These are phyloP conservation scores for Arabis hirsuta DNA, from an alignment of 345 rosid species.

Conservation along the genomic window DNA sequence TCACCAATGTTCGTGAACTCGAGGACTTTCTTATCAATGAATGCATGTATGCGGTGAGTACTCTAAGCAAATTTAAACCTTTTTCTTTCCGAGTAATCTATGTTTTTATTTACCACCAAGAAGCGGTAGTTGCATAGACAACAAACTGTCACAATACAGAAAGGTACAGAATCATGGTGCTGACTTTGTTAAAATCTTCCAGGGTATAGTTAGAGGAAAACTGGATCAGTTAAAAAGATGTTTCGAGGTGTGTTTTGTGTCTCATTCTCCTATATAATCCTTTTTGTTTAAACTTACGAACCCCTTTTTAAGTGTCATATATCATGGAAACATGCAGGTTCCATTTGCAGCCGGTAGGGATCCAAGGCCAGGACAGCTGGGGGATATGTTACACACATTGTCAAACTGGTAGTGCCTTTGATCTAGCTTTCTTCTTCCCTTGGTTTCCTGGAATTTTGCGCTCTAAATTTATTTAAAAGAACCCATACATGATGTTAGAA, in stretches of 20 bases:
- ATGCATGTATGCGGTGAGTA: constrained; percentile 92
- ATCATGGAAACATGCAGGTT: constrained; percentile 54
- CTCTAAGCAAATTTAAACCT: neutral
- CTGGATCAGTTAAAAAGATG: constrained; percentile 92
- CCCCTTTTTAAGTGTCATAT: neutral
- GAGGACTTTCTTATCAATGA: constrained; percentile 98
- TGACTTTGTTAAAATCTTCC: constrained; percentile 22
- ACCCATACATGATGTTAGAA: constrained; percentile 7
- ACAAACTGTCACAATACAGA: constrained; percentile 2
- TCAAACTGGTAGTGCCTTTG: constrained; percentile 70
- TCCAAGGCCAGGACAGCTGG: constrained; percentile 88
- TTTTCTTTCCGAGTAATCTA: constrained; percentile 1
- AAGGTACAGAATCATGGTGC: constrained; percentile 1
- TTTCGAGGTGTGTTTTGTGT: constrained; percentile 71
- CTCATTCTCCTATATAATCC: neutral
- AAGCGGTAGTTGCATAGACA: constrained; percentile 5
- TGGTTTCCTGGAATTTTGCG: neutral
- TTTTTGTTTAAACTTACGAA: neutral
- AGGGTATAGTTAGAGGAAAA: constrained; percentile 98
- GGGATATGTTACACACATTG: constrained; percentile 80
- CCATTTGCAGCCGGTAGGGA: constrained; percentile 98
- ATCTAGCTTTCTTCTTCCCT: constrained; percentile 9
- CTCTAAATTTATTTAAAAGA: neutral
- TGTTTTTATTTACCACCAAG: neutral
- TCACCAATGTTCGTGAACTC: constrained; percentile 92